Evolutionary conservation across 208 protist species (phyloP).

Genomic region (Trypanosoma vivax): DNA sequence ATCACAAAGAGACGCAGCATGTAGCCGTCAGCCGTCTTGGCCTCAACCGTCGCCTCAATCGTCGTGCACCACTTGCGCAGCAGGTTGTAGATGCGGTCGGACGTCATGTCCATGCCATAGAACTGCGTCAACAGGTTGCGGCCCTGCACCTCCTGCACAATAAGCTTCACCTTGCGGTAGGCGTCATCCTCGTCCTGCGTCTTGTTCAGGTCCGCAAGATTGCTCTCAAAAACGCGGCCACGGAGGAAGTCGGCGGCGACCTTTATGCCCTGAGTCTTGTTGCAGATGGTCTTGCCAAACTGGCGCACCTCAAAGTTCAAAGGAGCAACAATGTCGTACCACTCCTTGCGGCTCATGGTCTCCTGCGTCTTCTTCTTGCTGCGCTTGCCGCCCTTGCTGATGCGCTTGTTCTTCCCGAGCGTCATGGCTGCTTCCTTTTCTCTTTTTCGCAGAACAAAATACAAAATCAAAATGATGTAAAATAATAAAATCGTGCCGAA

Average conservation of each 20-base stretch:
- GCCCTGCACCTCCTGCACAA: constrained; percentile 96
- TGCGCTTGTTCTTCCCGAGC: constrained; percentile 94
- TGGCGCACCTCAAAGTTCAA: constrained; percentile 92
- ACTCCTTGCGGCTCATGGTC: constrained; percentile 98
- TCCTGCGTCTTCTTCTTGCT: constrained; percentile 92
- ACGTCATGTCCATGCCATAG: constrained; percentile 97
- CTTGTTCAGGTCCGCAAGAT: constrained; percentile 96
- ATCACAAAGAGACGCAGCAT: constrained; percentile 96
- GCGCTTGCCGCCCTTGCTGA: constrained; percentile 95
- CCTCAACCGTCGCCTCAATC: constrained; percentile 94
- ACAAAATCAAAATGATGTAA: background rate
- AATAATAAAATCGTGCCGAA: background rate
- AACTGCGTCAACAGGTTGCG: constrained; percentile 97
- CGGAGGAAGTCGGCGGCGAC: constrained; percentile 94
- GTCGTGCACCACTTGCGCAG: constrained; percentile 99
- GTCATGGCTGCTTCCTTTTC: constrained; percentile 63
- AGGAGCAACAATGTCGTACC: constrained; percentile 98
- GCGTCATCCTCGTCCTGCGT: constrained; percentile 55
- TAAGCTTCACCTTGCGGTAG: constrained; percentile 97
- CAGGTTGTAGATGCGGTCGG: constrained; percentile 96
- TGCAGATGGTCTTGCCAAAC: constrained; percentile 97
- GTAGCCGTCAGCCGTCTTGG: constrained; percentile 98
- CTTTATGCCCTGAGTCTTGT: constrained; percentile 94
- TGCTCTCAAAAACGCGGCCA: constrained; percentile 96
- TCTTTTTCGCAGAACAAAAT: constrained; percentile 4